Base-by-base conservation (phyloP, 352 stramenopile genomes). In the Globisporangium nodosum region DNA sequence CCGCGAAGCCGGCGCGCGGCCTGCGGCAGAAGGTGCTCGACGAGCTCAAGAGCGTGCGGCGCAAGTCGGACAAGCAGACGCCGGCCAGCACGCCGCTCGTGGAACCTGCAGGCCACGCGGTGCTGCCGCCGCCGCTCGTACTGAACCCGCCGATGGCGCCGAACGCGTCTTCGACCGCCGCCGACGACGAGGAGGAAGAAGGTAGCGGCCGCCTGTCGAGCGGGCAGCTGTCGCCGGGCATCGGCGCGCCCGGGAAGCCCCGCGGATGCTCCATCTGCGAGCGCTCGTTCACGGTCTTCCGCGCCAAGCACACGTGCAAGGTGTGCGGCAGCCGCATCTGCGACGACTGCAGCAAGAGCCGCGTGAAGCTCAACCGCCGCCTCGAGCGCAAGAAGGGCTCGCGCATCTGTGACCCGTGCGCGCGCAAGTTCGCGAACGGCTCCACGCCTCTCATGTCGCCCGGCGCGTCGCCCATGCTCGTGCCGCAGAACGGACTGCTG, bases 341-440 rank as follows among this genome's bases (percentile, higher is more conserved):
- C 56, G 83, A 93, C 52, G 79, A 90, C 70, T 93, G 84, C 67
- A 90, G 79, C 62, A 88, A 90, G 69, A 93, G 83, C 65, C 65
- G 84, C 37, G 74, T 89, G 56, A 90, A 90, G 63, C 70, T 88
- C 13, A 70, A 92, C 55, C 72, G 76, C 15, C 64, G 78, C 4
- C 64, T 88, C 0, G 81, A 91, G 65, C 69, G 81, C 24, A 85
- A 88, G 51, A 84, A 83, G 49, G 82, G 84, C 35, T 90, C 81
- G 46, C 64, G 84, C 27, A 64, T 93, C 1, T 93, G 84, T 40
- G 78, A 93, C 49, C 69, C 72, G 8, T 93, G 84, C 48, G 84
- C 81, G 18, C 74, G 72, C 27, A 85, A 73, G 56, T 85, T 82
- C 67, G 69, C 33, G 65, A 81, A 40, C 51, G 57, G 7, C 76